phyloP scores from a whole-genome alignment of 495 filamentous ascomycete genomes.

The Elaphomyces granulatus region DNA sequence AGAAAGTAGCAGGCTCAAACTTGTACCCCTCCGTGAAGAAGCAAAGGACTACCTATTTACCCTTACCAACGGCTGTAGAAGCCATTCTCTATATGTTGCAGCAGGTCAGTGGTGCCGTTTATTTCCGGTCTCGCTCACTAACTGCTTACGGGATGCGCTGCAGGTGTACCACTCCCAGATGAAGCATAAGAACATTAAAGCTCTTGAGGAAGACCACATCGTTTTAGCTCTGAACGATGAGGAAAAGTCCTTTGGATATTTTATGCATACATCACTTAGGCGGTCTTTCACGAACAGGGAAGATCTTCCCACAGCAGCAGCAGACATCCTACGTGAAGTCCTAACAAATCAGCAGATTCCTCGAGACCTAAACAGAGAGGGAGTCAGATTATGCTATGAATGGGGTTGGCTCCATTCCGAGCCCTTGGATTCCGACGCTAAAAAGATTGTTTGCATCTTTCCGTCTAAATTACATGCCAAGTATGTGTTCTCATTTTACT shows the following conservation, averaged over 20 bases:
- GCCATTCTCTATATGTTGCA: neutral
- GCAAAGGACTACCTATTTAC: conserved; percentile 7
- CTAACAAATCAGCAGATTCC: neutral
- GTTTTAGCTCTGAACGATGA: neutral
- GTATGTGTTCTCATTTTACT: neutral
- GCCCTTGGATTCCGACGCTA: neutral
- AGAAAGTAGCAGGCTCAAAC: neutral
- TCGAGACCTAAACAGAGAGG: neutral
- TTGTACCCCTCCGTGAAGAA: neutral
- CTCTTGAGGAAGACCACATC: neutral
- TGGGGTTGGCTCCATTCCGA: conserved; percentile 7
- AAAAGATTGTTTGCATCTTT: conserved; percentile 2
- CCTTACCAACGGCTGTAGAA: conserved; percentile 7
- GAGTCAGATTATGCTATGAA: conserved; percentile 2
- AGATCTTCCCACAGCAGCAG: neutral
- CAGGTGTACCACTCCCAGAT: conserved; percentile 1
- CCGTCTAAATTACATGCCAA: conserved; percentile 7
- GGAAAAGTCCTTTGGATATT: neutral
- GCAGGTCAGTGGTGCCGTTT: neutral
- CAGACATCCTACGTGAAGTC: neutral
- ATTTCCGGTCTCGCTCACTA: neutral
- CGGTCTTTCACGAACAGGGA: neutral
- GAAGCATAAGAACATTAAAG: neutral
- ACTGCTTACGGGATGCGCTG: conserved; percentile 1
- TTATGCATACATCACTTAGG: neutral